Evolutionary conservation across 31 red algal species (phyloP), one percentile per base, ranked within the genome.

Genomic region (Porphyra umbilicalis): DNA sequence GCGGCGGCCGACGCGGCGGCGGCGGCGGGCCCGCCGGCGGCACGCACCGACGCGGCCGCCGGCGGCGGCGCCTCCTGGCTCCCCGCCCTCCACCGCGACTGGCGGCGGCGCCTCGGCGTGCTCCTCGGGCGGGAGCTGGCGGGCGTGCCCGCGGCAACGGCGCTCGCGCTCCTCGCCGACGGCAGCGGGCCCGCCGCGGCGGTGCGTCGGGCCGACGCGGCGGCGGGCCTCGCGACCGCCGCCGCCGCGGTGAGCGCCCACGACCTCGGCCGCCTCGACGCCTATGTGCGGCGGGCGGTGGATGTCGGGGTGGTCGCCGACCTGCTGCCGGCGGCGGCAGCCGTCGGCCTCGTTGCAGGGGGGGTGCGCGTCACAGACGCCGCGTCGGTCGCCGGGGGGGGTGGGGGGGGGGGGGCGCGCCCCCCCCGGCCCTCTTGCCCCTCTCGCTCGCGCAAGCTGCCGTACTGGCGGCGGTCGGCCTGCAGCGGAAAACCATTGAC

Each of bases 301-400:
- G 96, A 98, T 75, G 90, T 95, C 77, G 93, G 93, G 67, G 87
- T 98, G 25, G 81, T 98, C 39, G 33, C 93, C 75, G 96, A 98
- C 81, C 84, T 98, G 84, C 35, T 98, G 18, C 96, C 96, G 25
- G 80, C 78, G 33, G 76, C 95, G 25, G 90, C 90, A 75, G 9
- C 44, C 93, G 75, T 95, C 96, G 34, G 74, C 91, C 32, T 93
- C 92, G 35, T 93, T 90, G 79, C 79, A 76, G 29, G 96, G 90
- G 32, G 93, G 92, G 30, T 88, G 93, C 15, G 77, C 95, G 83
- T 81, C 84, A 36, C 32, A 90, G 36, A 93, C 90, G 38, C 82
- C 90, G 79, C 96, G 90, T 38, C 79, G 76, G 33, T 77, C 80
- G 31, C 78, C 85, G 40, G 81, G 95, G 82, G 89, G 92, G 79